phyloP scores from a whole-genome alignment of 306 rosid species.

The Sesbania bispinosa region DNA sequence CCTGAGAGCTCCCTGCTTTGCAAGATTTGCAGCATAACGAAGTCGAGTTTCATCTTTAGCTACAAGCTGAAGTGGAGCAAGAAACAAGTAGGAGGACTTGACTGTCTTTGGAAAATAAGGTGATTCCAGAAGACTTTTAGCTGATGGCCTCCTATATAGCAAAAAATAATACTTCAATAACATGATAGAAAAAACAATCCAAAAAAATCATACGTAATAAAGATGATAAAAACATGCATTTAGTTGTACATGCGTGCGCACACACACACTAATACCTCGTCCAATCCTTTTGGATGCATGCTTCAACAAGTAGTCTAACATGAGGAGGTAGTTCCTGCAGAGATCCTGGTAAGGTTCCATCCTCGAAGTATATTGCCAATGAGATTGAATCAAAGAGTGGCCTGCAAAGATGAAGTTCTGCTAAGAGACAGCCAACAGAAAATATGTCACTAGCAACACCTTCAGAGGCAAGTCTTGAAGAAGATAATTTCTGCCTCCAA shows the following conservation, averaged over 20 bases:
- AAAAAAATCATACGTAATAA: conserved; percentile 10
- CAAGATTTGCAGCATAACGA: conserved; percentile 77
- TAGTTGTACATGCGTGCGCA: not conserved
- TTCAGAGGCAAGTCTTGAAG: conserved; percentile 43
- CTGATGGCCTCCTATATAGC: conserved; percentile 78
- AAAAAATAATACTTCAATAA: conserved; percentile 29
- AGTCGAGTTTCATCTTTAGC: conserved; percentile 74
- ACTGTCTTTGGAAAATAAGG: conserved; percentile 80
- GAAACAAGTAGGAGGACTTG: conserved; percentile 83
- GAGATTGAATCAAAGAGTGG: conserved; percentile 85
- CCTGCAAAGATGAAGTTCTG: conserved; percentile 78
- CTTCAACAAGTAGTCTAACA: conserved; percentile 70
- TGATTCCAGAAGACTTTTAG: conserved; percentile 81
- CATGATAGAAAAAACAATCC: conserved; percentile 18
- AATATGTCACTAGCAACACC: conserved; percentile 71
- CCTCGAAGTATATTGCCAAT: conserved; percentile 58
- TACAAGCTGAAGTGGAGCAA: conserved; percentile 92
- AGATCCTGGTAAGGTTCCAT: conserved; percentile 68
- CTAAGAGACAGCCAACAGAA: conserved; percentile 88
- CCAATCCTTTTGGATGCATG: conserved; percentile 83
- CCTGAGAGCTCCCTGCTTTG: conserved; percentile 79
- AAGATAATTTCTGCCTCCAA: conserved; percentile 71
- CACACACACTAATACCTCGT: conserved; percentile 50
- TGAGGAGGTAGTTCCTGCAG: conserved; percentile 84
- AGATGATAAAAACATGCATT: conserved; percentile 20